A percentile compares a stretch with the other conserved stretches of the same genome.
phyloP scores from a whole-genome alignment of 305 asterid genomes.

The Lippia alba region DNA sequence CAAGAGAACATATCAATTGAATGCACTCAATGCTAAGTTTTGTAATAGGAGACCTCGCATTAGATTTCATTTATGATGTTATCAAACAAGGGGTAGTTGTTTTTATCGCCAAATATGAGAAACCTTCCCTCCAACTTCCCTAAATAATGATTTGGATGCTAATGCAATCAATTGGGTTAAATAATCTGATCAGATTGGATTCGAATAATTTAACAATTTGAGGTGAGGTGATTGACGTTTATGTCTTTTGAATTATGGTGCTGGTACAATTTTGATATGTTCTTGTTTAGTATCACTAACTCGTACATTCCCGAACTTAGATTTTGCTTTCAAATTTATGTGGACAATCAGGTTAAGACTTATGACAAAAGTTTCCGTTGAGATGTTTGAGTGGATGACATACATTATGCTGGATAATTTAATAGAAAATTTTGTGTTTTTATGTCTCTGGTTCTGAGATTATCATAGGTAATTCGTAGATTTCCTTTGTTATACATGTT shows the following conservation, averaged over 20 bases:
- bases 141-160: no score
- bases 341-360: no score
- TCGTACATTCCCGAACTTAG: background rate
- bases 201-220: background rate
- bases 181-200: constrained; percentile 9
- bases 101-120: constrained; percentile 1
- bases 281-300: background rate
- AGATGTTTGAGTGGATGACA: background rate
- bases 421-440: constrained; percentile 3
- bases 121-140: no score
- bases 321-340: constrained; percentile 15
- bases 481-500: constrained; percentile 8
- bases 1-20: constrained; percentile 6
- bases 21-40: constrained; percentile 3
- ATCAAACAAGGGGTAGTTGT: background rate
- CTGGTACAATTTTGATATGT: background rate
- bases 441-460: constrained; percentile 1
- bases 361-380: background rate
- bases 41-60: background rate
- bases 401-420: background rate
- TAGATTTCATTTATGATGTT: constrained; percentile 2
- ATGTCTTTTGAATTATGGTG: constrained; percentile 21
- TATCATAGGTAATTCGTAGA: background rate
- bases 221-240: constrained; percentile 13
- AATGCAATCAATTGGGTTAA: constrained; percentile 6